Evolutionary conservation across 73 alveolate species (phyloP).

Genomic region (Symbiodinium natans): DNA sequence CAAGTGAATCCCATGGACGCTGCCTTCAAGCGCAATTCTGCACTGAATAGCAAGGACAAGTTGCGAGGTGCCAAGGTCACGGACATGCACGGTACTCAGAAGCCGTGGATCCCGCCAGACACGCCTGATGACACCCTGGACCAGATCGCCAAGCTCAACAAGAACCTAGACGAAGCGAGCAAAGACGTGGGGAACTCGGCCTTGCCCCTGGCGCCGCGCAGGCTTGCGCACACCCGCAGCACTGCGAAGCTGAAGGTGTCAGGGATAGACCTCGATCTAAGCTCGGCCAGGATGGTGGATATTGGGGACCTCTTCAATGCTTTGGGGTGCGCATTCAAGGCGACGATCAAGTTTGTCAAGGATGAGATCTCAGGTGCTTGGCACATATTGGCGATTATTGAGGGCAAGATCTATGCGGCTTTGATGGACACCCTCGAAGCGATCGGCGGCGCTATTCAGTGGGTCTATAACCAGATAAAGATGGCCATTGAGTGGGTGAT

Average conservation of each 20-base stretch:
- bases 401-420: conserved; percentile 3
- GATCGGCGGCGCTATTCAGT: neutral
- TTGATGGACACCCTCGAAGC: neutral
- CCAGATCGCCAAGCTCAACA: conserved; percentile 1
- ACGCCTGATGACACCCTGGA: neutral
- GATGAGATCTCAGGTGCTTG: neutral
- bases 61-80: conserved; percentile 19
- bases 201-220: neutral
- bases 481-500: conserved; percentile 16
- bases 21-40: conserved; percentile 20
- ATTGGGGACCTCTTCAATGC: neutral
- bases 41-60: neutral
- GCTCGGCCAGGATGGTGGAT: neutral
- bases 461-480: neutral
- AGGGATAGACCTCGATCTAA: neutral
- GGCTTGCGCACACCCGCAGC: neutral
- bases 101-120: neutral
- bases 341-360: neutral
- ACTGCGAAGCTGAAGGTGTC: neutral
- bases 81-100: neutral
- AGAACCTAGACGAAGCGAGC: neutral
- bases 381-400: neutral
- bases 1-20: neutral
- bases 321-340: neutral
- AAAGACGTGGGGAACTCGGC: neutral